Evolutionary conservation across 148 eudicot species (phyloP), one percentile per base, ranked within the genome.

Genomic region (Amaranthus hypochondriacus): DNA sequence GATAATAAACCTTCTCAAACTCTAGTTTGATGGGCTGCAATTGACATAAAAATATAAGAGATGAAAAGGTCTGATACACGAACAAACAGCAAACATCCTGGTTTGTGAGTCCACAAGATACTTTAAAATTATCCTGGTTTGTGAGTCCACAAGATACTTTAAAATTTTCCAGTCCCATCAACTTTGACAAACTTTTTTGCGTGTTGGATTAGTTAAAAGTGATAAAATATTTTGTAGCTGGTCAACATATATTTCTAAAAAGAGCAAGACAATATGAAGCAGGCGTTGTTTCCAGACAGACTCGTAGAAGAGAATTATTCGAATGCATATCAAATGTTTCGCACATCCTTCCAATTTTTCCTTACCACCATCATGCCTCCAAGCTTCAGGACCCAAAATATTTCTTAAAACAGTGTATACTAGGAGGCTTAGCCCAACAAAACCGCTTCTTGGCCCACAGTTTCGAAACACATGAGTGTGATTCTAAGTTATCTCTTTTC

Each of bases 1-100:
- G 98, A 83, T 66, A 90, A 83, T 95, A 95, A 73, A 95, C 89
- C 89, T 95, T 95, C 90, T 95, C 98, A 84, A 95, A 95, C 92
- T 95, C 98, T 43, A 95, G 76, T 73, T 87, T 92, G 75, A 95
- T 95, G 72, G 98, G 98, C 98, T 95, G 77, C 79, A 76, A 73
- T 71, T 42, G 10, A 78, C 13, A 76, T 43, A 56, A 81, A 62
- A 4, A 8, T 39, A 64, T 15, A 11, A 28, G 39, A 28, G 39
- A 28, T 28, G 39, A 28, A 28, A 28, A 28, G 2, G 39, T 28
- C 1, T 28, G 39, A 39, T 47, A 54, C 7, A 21, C 39, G 64
- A 46, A 68, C 74, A 48, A 74, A 63, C 62, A 79, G 21, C 48
- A 74, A 54, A 55, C 39, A 56, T 11, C 56, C 21, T 15, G 28